Evolutionary conservation across 1,284 basidiomycete species (phyloP), one percentile per base, ranked within the genome.

Genomic region (Melampsora occidentalis): DNA sequence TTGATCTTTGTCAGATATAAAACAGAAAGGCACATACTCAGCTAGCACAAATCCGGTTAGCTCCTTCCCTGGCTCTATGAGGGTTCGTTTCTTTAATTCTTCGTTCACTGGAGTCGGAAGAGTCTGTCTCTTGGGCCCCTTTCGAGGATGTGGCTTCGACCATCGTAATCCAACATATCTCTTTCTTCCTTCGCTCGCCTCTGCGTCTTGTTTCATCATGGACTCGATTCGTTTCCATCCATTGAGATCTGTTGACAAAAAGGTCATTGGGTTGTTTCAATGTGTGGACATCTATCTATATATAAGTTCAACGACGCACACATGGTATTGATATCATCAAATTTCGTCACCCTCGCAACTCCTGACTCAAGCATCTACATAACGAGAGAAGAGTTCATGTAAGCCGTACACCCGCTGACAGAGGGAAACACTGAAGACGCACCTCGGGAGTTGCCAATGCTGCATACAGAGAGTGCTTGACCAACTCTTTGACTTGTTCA

Each of bases 381-480:
- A 5, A 7, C 14, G 10, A 4, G 28, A 22, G 28, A 28, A 14
- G n/a, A 22, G 12, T 22, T 22, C 28, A 59, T 59, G 28, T 28
- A 22, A 28, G 53, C 53, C 14, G 10, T 16, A 46, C 42, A 14
- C 3, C 42, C 42, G 10, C 14, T 14, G 42, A 16, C 9, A 46
- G 14, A 14, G 14, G 14, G 42, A 46, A 3, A 46, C 42, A 46
- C 42, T 46, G 25, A 63, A 63, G 18, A 64, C 65, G 12, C 25
- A 76, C 73, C 49, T 76, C 73, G 14, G 73, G 73, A 16, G 73
- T 76, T 51, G 73, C 73, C 42, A 76, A 59, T 61, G 73, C 73
- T 35, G 73, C 67, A 49, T 76, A 76, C 39, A 69, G 53, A 20
- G 73, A 76, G 68, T 76, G 73, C 35, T 76, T 68, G n/a, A 69